Evolutionary conservation across 768 basidiomycete species (phyloP), one percentile per base, ranked within the genome.

Genomic region (Calocybe indica): DNA sequence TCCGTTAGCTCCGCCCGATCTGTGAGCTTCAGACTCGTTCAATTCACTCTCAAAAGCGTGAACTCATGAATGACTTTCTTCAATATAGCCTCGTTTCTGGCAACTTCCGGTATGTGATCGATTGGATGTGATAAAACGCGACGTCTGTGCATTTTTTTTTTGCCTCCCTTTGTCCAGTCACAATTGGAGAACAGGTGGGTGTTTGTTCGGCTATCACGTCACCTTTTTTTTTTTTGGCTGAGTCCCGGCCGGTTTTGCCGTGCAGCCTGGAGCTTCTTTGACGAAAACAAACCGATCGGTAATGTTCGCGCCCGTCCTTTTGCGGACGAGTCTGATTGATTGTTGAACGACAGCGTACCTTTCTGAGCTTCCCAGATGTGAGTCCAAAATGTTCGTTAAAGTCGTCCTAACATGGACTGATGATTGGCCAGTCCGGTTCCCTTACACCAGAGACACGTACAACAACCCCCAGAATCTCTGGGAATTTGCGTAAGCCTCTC

Each of bases 391-490:
- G 32, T 32, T 22, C 36, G 29, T 45, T 36, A 31, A n/a, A 10
- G 28, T 34, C 1, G 22, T 22, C 22, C 1, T 22, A 22, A 22
- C 22, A 22, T 22, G n/a, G 9, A 10, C 11, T 12, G 30, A 15
- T 31, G 2, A 42, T 29, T 36, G 30, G 42, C 32, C 33, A 57
- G 79, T 75, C 55, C 77, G 78, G 32, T 83, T 82, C 64, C 67
- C 78, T 8, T 83, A 82, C 58, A 82, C 81, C 1, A 62, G 60
- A 40, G 77, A 79, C 22, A 83, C 80, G 3, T 83, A 80, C 66
- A 83, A 79, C 61, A 74, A 82, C 55, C 81, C 80, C 0, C 76
- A 80, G 46, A 77, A 73, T 49, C 60, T 83, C 9, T 83, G 80
- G 79, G 63, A 55, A 5, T 81, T 78, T 45, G 76, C 76, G 79